phyloP scores from a whole-genome alignment of 169 alveolate genomes.

The Plasmodium cynomolgi region DNA sequence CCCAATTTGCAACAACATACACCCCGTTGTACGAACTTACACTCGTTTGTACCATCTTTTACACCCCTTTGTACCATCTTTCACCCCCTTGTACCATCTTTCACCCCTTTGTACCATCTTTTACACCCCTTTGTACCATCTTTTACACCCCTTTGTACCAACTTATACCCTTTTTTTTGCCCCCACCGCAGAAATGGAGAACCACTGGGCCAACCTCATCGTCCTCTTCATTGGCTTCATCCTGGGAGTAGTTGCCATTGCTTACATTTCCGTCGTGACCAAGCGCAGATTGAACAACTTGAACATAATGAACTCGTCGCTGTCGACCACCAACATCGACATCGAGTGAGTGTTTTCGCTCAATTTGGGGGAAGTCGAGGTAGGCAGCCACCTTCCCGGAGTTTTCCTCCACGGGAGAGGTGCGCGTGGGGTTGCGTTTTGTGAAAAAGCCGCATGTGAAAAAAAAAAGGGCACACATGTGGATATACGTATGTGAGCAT shows the following conservation, averaged over 20 bases:
- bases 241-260: slow-evolving; percentile 69
- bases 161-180: not conserved
- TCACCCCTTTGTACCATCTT: not conserved
- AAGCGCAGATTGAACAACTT: slow-evolving; percentile 66
- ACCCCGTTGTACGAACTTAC: not conserved
- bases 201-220: slow-evolving; percentile 55
- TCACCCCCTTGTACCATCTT: not conserved
- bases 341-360: slow-evolving; percentile 16
- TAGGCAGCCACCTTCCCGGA: not conserved
- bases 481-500: not conserved
- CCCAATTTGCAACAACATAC: not conserved
- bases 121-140: not conserved
- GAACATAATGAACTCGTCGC: slow-evolving; percentile 59
- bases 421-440: not conserved
- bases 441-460: not conserved
- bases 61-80: not conserved
- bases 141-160: not conserved
- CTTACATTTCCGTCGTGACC: slow-evolving; percentile 63
- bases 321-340: slow-evolving; percentile 36
- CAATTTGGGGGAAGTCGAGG: not conserved
- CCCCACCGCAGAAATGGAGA: slow-evolving; percentile 37
- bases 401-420: not conserved
- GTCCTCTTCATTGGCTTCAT: slow-evolving; percentile 54
- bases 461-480: not conserved
- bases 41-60: not conserved